Evolutionary conservation across 495 filamentous ascomycete species (phyloP).

Genomic region (Polyplosphaeria fusca): DNA sequence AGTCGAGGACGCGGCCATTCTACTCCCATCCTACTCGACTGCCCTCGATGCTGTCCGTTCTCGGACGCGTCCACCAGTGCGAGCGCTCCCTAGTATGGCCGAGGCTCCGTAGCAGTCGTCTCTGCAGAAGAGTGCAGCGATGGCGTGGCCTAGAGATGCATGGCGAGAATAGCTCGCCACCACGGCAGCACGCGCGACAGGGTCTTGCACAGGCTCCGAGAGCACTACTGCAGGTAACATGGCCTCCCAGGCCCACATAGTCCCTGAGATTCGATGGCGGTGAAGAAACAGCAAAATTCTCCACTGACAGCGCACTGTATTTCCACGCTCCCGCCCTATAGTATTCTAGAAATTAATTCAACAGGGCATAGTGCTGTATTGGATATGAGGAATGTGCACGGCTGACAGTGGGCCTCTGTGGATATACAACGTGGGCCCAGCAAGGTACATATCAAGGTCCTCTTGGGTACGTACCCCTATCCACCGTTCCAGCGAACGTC

Average conservation of each 20-base stretch:
- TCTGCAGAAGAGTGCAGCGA: conserved; percentile 18
- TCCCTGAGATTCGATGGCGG: conserved; percentile 23
- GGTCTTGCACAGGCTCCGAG: conserved; percentile 8
- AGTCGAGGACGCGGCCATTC: neutral
- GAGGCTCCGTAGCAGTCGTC: neutral
- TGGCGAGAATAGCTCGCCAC: conserved; percentile 18
- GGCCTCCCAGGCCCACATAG: neutral
- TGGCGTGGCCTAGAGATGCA: conserved; percentile 7
- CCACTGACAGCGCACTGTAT: conserved; percentile 20
- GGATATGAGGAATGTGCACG: conserved; percentile 2
- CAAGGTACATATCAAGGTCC: too few species aligned
- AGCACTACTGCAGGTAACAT: conserved; percentile 28
- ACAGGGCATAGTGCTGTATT: neutral
- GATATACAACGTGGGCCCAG: neutral
- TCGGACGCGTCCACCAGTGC: conserved; percentile 1
- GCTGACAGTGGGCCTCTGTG: conserved; percentile 3
- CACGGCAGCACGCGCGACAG: neutral
- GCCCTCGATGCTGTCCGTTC: neutral
- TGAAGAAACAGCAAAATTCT: conserved; percentile 19
- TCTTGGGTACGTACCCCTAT: too few species aligned
- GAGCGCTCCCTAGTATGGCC: conserved; percentile 12
- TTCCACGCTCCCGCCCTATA: conserved; percentile 12
- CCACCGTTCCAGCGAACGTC: neutral
- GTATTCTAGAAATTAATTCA: neutral
- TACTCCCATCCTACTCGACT: neutral